Evolutionary conservation across 352 stramenopile species (phyloP).

Genomic region (Pythium dissimile): DNA sequence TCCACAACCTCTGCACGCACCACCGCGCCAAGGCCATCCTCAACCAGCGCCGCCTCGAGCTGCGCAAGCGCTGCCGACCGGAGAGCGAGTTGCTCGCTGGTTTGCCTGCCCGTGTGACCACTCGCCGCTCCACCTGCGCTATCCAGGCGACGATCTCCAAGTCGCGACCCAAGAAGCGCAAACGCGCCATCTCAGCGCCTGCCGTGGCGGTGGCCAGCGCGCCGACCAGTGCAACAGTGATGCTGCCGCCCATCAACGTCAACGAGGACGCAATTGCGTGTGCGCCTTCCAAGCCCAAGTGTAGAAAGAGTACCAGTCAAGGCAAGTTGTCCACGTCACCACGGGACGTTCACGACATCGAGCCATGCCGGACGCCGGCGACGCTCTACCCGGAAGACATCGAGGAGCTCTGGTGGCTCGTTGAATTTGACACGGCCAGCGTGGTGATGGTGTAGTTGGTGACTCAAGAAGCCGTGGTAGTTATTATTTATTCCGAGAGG

Average conservation of each 20-base stretch:
- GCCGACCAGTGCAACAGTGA: not conserved
- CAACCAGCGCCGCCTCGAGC: slow-evolving; percentile 31
- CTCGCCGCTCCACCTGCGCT: not conserved
- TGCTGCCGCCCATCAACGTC: slow-evolving; percentile 19
- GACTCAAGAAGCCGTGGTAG: too few species aligned
- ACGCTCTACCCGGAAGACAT: slow-evolving; percentile 21
- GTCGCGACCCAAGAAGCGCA: not conserved
- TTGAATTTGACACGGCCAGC: too few species aligned
- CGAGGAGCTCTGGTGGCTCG: slow-evolving; percentile 14
- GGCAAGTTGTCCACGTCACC: too few species aligned
- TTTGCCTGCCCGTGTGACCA: not conserved
- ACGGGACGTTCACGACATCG: slow-evolving; percentile 15
- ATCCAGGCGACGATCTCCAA: not conserved
- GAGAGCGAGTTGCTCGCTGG: too few species aligned
- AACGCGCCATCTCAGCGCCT: too few species aligned
- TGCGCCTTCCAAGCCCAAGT: too few species aligned
- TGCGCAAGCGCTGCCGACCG: slow-evolving; percentile 18
- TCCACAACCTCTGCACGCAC: slow-evolving; percentile 34
- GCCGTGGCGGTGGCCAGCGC: too few species aligned
- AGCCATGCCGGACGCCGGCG: slow-evolving; percentile 16
- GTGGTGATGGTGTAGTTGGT: too few species aligned
- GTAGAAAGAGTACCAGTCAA: too few species aligned
- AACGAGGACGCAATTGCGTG: not conserved
- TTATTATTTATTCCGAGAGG: too few species aligned
- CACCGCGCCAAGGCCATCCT: slow-evolving; percentile 32